phyloP scores from a whole-genome alignment of 768 basidiomycete species.

The Stropharia rugosoannulata region DNA sequence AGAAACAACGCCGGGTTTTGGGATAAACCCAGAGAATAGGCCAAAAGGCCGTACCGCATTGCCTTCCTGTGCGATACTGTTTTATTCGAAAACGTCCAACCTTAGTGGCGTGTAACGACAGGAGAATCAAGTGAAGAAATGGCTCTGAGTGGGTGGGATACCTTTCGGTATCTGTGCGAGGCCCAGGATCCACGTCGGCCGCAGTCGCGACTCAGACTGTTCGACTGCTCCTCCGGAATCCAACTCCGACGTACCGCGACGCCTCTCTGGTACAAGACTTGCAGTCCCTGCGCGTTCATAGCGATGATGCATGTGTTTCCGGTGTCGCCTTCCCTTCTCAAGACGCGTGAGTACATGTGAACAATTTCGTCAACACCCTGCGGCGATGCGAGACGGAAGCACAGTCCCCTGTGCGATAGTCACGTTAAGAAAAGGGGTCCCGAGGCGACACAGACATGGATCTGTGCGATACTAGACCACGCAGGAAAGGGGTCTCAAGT shows the following conservation, averaged over 20 bases:
- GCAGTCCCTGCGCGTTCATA: constrained; percentile 14
- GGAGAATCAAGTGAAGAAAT: constrained; percentile 16
- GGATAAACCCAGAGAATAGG: constrained; percentile 34
- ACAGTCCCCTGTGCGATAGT: constrained; percentile 26
- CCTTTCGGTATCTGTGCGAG: constrained; percentile 20
- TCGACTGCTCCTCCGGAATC: constrained; percentile 40
- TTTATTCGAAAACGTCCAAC: background rate
- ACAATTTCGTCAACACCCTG: constrained; percentile 17
- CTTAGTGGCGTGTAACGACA: background rate
- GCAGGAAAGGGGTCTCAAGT: constrained; percentile 20
- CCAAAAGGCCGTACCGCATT: constrained; percentile 39
- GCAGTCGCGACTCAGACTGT: constrained; percentile 23
- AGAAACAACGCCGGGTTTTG: constrained; percentile 55
- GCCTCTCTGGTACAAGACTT: constrained; percentile 45
- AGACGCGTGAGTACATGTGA: constrained; percentile 13
- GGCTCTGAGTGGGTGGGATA: constrained; percentile 26
- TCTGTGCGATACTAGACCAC: constrained; percentile 36
- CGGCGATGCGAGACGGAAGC: constrained; percentile 18
- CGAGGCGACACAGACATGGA: constrained; percentile 50
- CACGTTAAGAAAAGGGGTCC: constrained; percentile 39
- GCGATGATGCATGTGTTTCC: constrained; percentile 42
- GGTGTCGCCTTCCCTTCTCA: constrained; percentile 44
- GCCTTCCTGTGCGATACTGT: constrained; percentile 35
- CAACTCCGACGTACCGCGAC: constrained; percentile 39
- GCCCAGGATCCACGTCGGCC: constrained; percentile 16